Conservation (phyloP, 768 basidiomycete genomes). For the Antrodiella citrinella region DNA sequence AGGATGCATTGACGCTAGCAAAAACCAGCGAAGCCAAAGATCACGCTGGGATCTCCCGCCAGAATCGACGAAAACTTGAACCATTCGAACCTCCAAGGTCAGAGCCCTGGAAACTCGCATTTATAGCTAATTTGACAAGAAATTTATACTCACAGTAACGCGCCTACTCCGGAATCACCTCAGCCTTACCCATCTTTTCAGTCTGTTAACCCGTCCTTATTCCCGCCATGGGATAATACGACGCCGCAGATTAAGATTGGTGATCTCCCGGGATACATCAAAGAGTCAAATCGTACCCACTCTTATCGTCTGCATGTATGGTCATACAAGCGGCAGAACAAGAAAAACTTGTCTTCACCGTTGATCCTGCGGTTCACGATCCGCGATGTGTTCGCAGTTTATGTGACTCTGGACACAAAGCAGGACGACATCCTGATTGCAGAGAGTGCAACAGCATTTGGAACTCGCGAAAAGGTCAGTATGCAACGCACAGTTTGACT, state of each 20-base stretch:
- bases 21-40: constrained; percentile 48
- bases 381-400: constrained; percentile 58
- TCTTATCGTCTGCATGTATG: constrained; percentile 43
- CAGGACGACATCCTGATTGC: constrained; percentile 3
- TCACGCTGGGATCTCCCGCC: constrained; percentile 21
- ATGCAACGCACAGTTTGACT: background rate
- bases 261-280: constrained; percentile 45
- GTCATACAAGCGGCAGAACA: constrained; percentile 21
- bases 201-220: constrained; percentile 30
- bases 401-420: constrained; percentile 35
- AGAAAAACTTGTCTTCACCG: constrained; percentile 14
- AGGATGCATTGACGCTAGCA: constrained; percentile 50
- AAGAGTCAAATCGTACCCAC: constrained; percentile 44
- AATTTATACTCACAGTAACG: constrained; percentile 35
- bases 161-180: constrained; percentile 52
- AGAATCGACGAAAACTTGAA: background rate
- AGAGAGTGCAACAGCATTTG: constrained; percentile 63
- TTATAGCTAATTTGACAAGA: too few relatives aligned
- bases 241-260: constrained; percentile 33
- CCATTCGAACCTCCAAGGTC: constrained; percentile 1
- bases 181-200: constrained; percentile 45
- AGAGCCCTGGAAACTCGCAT: too few relatives aligned
- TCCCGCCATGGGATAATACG: constrained; percentile 33
- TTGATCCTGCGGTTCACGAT: constrained; percentile 51
- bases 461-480: constrained; percentile 61